Conservation (phyloP, 108 stramenopile genomes). For the Cyclotella atomus region DNA sequence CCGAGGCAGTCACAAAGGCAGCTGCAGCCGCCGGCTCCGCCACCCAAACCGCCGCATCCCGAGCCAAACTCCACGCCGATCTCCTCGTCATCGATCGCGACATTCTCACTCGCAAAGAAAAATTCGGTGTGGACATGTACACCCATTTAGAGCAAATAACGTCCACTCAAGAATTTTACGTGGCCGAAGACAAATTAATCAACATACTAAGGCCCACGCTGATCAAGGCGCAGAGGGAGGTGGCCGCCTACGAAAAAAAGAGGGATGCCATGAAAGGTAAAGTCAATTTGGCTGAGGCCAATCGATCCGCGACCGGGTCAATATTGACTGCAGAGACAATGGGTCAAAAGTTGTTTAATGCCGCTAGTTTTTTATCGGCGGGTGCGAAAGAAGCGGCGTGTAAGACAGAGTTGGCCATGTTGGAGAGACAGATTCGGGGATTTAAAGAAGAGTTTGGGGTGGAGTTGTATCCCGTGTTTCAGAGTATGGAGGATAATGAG, state of each 20-base stretch:
- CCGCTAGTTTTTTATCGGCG: slow-evolving; percentile 63
- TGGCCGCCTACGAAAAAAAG: slow-evolving; percentile 70
- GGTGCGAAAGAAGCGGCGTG: slow-evolving; percentile 74
- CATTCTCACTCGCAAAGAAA: slow-evolving; percentile 61
- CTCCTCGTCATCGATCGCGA: slow-evolving; percentile 76
- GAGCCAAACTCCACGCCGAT: slow-evolving; percentile 77
- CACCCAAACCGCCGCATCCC: slow-evolving; percentile 58
- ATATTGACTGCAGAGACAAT: slow-evolving; percentile 61
- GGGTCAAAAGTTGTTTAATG: slow-evolving; percentile 71
- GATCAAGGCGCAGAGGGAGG: slow-evolving; percentile 76
- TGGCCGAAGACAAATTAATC: slow-evolving; percentile 66
- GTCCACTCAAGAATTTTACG: slow-evolving; percentile 73
- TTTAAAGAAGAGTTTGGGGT: slow-evolving; percentile 83
- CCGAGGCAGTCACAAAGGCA: slow-evolving; percentile 27
- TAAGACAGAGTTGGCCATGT: slow-evolving; percentile 70
- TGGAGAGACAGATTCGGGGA: slow-evolving; percentile 63
- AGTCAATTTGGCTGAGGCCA: slow-evolving; percentile 59
- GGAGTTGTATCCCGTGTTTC: slow-evolving; percentile 60
- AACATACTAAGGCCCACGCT: slow-evolving; percentile 66
- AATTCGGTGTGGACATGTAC: slow-evolving; percentile 85
- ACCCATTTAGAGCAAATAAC: slow-evolving; percentile 71
- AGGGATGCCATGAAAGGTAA: slow-evolving; percentile 61
- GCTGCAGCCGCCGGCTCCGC: slow-evolving; percentile 57
- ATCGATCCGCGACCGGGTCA: slow-evolving; percentile 58
- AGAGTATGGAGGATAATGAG: slow-evolving; percentile 71